Percentiles rank a stretch among this genome's conserved stretches.
phyloP scores from a whole-genome alignment of 2,329 filamentous ascomycete species.

The Pseudogymnoascus sp. region DNA sequence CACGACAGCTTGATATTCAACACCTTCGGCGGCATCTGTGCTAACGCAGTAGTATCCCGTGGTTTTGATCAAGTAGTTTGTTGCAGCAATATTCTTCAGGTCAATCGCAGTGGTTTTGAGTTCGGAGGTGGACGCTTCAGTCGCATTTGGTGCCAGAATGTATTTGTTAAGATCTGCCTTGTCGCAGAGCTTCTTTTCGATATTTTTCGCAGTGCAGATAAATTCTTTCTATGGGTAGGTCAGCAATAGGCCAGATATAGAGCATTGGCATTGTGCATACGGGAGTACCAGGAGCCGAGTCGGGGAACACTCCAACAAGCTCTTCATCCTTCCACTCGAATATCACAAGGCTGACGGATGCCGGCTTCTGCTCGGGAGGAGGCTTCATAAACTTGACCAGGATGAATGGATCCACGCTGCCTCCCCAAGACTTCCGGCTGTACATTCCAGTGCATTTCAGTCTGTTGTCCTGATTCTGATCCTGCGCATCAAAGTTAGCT shows the following conservation, averaged over 20 bases:
- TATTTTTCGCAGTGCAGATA: slow-evolving; percentile 68
- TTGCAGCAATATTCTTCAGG: slow-evolving; percentile 62
- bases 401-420: slow-evolving; percentile 81
- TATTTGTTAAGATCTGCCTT: slow-evolving; percentile 74
- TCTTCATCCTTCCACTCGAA: slow-evolving; percentile 89
- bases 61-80: slow-evolving; percentile 78
- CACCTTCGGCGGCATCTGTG: slow-evolving; percentile 55
- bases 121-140: slow-evolving; percentile 57
- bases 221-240: slow-evolving; percentile 45
- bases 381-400: slow-evolving; percentile 64
- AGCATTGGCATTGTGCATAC: not conserved
- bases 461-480: slow-evolving; percentile 65
- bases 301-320: slow-evolving; percentile 62
- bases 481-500: slow-evolving; percentile 38
- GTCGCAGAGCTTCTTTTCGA: slow-evolving; percentile 65
- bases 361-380: slow-evolving; percentile 45
- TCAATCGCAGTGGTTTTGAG: slow-evolving; percentile 77
- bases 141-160: slow-evolving; percentile 70
- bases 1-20: slow-evolving; percentile 68
- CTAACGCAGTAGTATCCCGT: slow-evolving; percentile 96
- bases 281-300: slow-evolving; percentile 28
- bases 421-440: slow-evolving; percentile 80
- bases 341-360: slow-evolving; percentile 73
- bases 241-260: slow-evolving; percentile 22
- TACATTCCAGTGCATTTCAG: slow-evolving; percentile 92